Evolutionary conservation across 192 early-diverging fungal genomes (phyloP), one percentile per base, ranked within the genome.

Genomic region (Entrophospora sp.): DNA sequence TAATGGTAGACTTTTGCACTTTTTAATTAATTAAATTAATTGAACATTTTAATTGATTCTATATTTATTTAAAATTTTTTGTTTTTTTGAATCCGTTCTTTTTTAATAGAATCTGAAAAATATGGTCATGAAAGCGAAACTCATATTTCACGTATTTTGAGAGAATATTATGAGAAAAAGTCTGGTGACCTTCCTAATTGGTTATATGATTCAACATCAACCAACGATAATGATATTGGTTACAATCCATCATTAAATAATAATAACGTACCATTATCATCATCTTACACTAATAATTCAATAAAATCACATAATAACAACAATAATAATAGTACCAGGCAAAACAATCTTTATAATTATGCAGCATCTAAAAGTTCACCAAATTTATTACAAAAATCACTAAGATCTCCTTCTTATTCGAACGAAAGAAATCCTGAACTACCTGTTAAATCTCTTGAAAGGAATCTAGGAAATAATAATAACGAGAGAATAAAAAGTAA

Each of bases 111-210:
- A 51, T 84, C 82, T 13, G 82, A 84, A 35, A 77, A 79, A 52
- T 74, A 75, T 16, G 82, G 77, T 45, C 67, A 71, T 61, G 78
- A 84, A 58, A 80, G 78, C 18, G 82, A 84, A 60, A 63, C 78
- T 4, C 80, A 83, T 69, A 77, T 85, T 20, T 69, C 75, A 5
- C 71, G 80, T 28, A 64, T 79, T 43, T 58, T 85, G 20, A 71
- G 81, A 14, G 81, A 83, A 25, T 66, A 79, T 61, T 69, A 71
- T 40, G 78, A 81, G 28, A 75, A 83, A 34, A 83, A 81, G 42
- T 36, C 24, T 1, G 36, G 6, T 9, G 49, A 66, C 8, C 35
- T 66, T 38, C 64, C 64, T 42, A 25, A 53, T 42, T 66, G 64
- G 64, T 31, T 66, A 66, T 55, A 53, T 53, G 45, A 61, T 57